phyloP scores from a whole-genome alignment of 2,329 filamentous ascomycete species.

The Hirsutella minnesotensis region DNA sequence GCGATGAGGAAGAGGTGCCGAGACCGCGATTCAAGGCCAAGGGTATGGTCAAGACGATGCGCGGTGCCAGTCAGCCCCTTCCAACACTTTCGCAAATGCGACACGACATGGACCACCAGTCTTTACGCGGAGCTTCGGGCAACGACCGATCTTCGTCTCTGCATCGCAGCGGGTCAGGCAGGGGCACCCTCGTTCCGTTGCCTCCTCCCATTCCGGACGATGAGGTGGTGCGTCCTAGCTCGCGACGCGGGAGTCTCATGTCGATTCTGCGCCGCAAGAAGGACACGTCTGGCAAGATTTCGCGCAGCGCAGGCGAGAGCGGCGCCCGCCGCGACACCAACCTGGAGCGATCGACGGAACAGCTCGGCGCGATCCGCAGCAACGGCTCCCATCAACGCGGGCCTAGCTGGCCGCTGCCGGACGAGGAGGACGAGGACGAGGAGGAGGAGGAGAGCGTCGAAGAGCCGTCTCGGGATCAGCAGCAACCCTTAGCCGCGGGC shows the following conservation, averaged over 20 bases:
- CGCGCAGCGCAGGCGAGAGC: constrained; percentile 42
- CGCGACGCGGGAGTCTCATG: constrained; percentile 39
- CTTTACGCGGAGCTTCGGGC: constrained; percentile 5
- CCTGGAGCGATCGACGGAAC: constrained; percentile 44
- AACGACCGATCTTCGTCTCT: constrained; percentile 16
- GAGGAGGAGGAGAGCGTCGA: constrained; percentile 5
- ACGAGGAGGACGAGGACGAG: constrained; percentile 16
- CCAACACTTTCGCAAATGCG: constrained; percentile 27
- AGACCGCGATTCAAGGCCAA: constrained; percentile 10
- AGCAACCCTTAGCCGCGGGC: constrained; percentile 11
- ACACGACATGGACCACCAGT: constrained; percentile 12
- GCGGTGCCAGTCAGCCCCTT: constrained; percentile 8
- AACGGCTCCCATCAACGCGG: constrained; percentile 18
- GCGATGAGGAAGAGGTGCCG: constrained; percentile 9
- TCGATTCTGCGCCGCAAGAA: constrained; percentile 52
- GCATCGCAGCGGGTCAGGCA: constrained; percentile 29
- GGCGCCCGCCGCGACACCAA: constrained; percentile 50
- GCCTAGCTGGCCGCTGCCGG: constrained; percentile 21
- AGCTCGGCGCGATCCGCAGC: constrained; percentile 35
- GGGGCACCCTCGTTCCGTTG: constrained; percentile 17
- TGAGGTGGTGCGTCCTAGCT: constrained; percentile 1
- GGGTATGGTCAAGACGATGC: constrained; percentile 24
- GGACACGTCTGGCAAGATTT: constrained; percentile 37
- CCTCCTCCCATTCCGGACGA: constrained; percentile 6
- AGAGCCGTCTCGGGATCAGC: neutral